Base-by-base conservation (phyloP, 495 filamentous ascomycete species). In the Friedmanniomyces endolithicus region DNA sequence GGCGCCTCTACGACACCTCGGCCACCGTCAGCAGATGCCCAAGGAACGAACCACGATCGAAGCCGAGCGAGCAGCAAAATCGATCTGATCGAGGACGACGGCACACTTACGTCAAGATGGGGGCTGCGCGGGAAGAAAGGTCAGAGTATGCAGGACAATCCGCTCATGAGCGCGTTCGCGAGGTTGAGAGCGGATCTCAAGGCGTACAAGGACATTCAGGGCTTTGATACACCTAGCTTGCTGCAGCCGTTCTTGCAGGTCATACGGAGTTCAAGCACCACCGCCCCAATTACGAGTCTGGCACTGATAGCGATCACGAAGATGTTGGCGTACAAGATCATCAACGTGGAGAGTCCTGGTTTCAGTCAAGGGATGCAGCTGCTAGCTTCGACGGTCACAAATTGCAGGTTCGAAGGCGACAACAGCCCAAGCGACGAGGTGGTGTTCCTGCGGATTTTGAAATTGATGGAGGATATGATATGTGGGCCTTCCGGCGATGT, bases 141-240 rank as follows among this genome's bases (percentile, higher is more conserved):
- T 33, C 94, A 89, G 77, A 96, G 89, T 72, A 86, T 96, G 78
- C 88, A 95, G 74, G 92, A 99, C 71, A 96, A 97, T 65, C 94
- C 92, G 34, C 76, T 99, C 59, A 95, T 99, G 74, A 83, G 87
- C 50, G 90, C 89, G 11, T 99, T 99, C 70, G 87, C 90, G 52
- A 82, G 86, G 53, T 71, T 99, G 52, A 78, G 94, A 55, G 85
- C 80, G 60, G 94, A 96, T 71, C 76, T 99, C 63, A 86, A 87
- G 59, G 82, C 79, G n/a, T 94, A 89, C 64, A 89, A 83, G 80
- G 88, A 96, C 70, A 94, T 99, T 47, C 79, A 83, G 64, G 75
- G 74, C 31, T 95, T 96, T 64, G 90, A 97, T 72, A 87, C 88
- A 0, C 86, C 90, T 11, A 81, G 90, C 3, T 74, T 99, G 48